Evolutionary conservation across 345 rosid species (phyloP), one percentile per base, ranked within the genome.

Genomic region (Streptanthus diversifolius): DNA sequence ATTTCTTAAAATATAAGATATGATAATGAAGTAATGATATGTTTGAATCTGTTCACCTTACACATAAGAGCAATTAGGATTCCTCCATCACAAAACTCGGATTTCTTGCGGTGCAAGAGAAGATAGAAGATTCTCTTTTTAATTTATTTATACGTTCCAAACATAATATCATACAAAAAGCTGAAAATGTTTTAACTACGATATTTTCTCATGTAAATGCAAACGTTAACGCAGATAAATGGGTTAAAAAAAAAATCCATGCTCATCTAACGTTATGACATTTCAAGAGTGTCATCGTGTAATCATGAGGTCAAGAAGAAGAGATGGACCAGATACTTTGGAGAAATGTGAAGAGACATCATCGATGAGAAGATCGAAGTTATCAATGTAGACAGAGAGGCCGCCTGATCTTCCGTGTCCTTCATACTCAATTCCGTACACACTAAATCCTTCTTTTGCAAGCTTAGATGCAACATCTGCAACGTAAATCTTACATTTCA

Each of bases 331-430:
- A 64, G 88, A 82, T 30, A 86, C 82, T 22, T 60, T 76, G 51
- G 74, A 73, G 70, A 82, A 93, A 79, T 84, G 86, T 4, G 69
- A 67, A 10, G 78, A 78, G 73, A 87, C 88, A 63, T 91, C 95
- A 14, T 91, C 79, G 33, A 90, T 77, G 13, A 91, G 56, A 53
- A 79, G 45, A 48, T 90, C 85, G 36, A 95, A 85, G 41, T 72
- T 74, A 7, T 82, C 61, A n/a, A 95, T 57, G 47, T 75, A 87
- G 39, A 75, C 88, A 13, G 68, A 44, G 63, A 87, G 59, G 9
- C 99, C 97, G 1, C 58, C 69, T 32, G 99, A 95, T 75, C 87
- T 87, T 67, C 99, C 99, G 63, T 93, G 98, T 6, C 98, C 98
- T 85, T 88, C 91, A 29, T 85, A 91, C 63, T 93, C 98, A 9